phyloP scores from a whole-genome alignment of 2,329 filamentous ascomycete genomes.

The Colletotrichum paranaense region DNA sequence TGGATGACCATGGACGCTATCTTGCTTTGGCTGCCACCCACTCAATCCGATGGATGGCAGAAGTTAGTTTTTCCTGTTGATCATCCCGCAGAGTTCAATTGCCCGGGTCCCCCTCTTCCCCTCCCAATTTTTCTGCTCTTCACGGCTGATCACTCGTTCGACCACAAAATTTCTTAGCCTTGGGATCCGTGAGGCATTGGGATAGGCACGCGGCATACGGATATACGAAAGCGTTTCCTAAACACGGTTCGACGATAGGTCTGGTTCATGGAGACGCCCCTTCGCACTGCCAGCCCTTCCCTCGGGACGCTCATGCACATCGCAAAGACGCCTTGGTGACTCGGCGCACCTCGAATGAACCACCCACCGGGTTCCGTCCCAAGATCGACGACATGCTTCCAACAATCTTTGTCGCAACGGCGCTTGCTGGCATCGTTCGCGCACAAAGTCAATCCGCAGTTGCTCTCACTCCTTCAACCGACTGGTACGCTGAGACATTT shows the following conservation, averaged over 20 bases:
- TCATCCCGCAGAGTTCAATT: slow-evolving; percentile 22
- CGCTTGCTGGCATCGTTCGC: slow-evolving; percentile 24
- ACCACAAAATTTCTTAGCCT: background rate
- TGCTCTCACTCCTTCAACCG: slow-evolving; percentile 30
- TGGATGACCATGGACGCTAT: slow-evolving; percentile 20
- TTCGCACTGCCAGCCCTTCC: slow-evolving; percentile 16
- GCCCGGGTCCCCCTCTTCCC: slow-evolving; percentile 6
- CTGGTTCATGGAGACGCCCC: slow-evolving; percentile 23
- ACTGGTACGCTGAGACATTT: slow-evolving; percentile 25
- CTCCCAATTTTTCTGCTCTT: background rate
- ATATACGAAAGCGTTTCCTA: background rate
- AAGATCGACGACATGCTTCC: slow-evolving; percentile 28
- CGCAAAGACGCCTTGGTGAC: slow-evolving; percentile 30
- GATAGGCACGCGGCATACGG: background rate
- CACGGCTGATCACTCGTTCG: slow-evolving; percentile 12
- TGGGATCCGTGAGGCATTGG: background rate
- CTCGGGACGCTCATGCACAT: slow-evolving; percentile 28
- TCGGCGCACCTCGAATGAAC: slow-evolving; percentile 30
- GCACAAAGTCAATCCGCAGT: slow-evolving; percentile 34
- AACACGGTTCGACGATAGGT: slow-evolving; percentile 15
- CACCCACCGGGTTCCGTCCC: background rate
- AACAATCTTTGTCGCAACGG: slow-evolving; percentile 19
- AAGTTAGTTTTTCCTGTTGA: slow-evolving; percentile 28
- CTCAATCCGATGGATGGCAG: slow-evolving; percentile 24
- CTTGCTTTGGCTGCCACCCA: slow-evolving; percentile 23